Evolutionary conservation across 1,284 basidiomycete genomes (phyloP), one percentile per base, ranked within the genome.

Genomic region (Rhodotorula sp.): DNA sequence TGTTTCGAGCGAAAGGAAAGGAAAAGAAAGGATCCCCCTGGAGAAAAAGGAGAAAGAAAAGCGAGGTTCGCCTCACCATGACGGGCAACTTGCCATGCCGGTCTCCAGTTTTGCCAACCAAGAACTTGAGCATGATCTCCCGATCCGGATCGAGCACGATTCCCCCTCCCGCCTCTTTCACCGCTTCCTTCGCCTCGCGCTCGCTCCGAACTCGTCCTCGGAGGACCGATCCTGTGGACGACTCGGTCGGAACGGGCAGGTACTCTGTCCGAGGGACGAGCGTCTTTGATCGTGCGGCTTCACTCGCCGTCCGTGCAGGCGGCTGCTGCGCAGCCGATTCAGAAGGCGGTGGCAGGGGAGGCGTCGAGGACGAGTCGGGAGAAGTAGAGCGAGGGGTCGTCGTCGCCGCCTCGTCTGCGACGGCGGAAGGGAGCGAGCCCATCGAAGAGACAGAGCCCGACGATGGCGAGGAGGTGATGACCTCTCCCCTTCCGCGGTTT

Each of bases 41-140:
- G 4, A 8, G 5, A 5, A 5, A 2, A 24, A 4, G 8, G 30
- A 22, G 10, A 1, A n/a, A 17, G 46, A 49, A 24, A 29, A 15
- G 45, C 45, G 26, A n/a, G 45, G 18, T 17, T 12, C 37, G 26
- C 53, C 73, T 49, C 44, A 70, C 76, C 69, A 80, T 72, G 29
- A 77, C 79, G 0, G 79, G 79, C 14, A 81, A 58, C 62, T 74
- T 74, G 53, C 77, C 70, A 60, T 80, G 79, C 58, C 77, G 79
- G 26, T 64, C 68, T 22, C 80, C 80, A 44, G 75, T 78, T 46
- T 77, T 70, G 4, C 79, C 80, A 15, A 79, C 66, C 17, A 80
- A 69, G 18, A 80, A 70, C 57, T 78, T 79, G 63, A 81, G 66
- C 71, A 77, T 76, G 3, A 80, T 55, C 67, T 80, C 80, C 8